Percentiles rank a stretch among this genome's conserved stretches.
phyloP scores from a whole-genome alignment of 2,329 filamentous ascomycete species.

The Apiospora hydei region DNA sequence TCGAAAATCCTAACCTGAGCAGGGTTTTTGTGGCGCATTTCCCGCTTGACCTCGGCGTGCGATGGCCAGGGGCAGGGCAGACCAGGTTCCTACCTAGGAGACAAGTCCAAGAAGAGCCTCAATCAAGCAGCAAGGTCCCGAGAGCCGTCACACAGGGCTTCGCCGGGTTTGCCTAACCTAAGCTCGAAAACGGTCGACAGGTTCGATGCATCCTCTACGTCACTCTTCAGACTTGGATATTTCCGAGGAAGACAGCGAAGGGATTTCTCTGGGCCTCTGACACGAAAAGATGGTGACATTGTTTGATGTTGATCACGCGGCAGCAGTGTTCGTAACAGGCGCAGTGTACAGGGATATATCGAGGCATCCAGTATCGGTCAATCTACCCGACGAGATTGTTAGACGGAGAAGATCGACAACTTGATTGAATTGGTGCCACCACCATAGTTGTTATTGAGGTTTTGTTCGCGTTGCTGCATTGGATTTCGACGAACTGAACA shows the following conservation, averaged over 20 bases:
- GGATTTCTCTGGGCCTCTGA: constrained; percentile 1
- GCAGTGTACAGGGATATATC: neutral
- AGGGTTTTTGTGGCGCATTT: constrained; percentile 10
- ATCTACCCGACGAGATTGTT: neutral
- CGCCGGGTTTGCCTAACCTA: neutral
- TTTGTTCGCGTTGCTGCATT: neutral
- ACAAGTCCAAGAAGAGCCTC: neutral
- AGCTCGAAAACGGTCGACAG: neutral
- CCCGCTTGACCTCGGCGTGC: constrained; percentile 1
- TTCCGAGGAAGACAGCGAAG: neutral
- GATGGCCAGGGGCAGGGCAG: neutral
- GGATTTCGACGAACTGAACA: neutral
- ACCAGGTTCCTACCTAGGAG: neutral
- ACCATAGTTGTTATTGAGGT: neutral
- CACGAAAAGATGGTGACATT: constrained; percentile 11
- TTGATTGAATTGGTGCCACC: neutral
- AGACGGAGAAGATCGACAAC: neutral
- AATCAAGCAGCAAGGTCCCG: neutral
- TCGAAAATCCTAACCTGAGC: neutral
- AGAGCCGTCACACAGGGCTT: neutral
- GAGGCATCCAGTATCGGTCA: neutral
- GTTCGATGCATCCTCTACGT: neutral
- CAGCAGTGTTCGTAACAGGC: constrained; percentile 2
- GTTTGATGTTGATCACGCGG: constrained; percentile 21
- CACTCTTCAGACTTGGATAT: neutral